Percentiles rank a stretch among this genome's conserved stretches.
Conservation (phyloP, 2,329 filamentous ascomycete genomes). For the Botrytis hyacinthi region DNA sequence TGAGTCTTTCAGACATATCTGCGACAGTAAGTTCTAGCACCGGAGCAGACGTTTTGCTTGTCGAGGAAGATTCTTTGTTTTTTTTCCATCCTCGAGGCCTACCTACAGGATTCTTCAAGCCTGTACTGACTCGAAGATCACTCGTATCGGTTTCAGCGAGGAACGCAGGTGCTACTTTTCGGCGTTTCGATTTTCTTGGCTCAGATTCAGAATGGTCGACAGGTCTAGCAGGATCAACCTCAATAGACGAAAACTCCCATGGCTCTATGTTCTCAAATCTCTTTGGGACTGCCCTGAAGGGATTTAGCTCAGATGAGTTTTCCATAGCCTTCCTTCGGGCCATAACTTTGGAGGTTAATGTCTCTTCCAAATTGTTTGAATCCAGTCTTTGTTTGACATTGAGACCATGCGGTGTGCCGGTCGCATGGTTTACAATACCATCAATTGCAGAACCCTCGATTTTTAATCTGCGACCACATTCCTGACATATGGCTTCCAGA, state of each 20-base stretch:
- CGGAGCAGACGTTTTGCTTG: background rate
- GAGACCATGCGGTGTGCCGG: background rate
- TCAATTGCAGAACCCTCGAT: background rate
- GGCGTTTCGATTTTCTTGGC: background rate
- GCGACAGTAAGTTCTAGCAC: background rate
- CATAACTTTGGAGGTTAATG: background rate
- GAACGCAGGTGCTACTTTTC: background rate
- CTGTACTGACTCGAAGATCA: background rate
- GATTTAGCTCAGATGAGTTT: background rate
- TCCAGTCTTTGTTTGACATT: background rate
- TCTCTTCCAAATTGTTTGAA: background rate
- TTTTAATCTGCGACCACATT: background rate
- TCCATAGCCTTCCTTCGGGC: background rate
- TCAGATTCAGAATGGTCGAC: background rate
- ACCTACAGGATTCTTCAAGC: background rate
- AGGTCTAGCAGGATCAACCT: background rate
- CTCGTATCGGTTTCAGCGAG: background rate
- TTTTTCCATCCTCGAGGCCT: background rate
- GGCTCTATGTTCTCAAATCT: background rate
- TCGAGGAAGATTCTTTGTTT: background rate
- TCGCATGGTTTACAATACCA: background rate
- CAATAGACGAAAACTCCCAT: background rate
- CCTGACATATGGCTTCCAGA: background rate
- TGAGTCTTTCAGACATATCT: background rate
- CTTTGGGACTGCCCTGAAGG: background rate